Percentiles rank a stretch among this genome's conserved stretches.
phyloP scores from a whole-genome alignment of 2,329 filamentous ascomycete species.

The Arthrinium puccinioides region DNA sequence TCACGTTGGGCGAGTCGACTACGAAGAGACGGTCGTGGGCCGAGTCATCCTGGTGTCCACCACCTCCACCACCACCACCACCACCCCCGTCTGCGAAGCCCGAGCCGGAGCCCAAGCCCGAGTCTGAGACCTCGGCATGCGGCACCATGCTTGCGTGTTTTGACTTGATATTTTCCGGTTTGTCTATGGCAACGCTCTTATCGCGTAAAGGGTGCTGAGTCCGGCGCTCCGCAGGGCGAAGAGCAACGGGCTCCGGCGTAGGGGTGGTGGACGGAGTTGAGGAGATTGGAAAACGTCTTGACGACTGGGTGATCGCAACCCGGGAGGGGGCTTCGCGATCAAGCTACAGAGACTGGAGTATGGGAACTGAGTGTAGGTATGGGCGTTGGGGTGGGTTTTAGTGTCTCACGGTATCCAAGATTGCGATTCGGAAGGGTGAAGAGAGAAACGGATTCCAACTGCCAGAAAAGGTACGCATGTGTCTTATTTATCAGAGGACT shows the following conservation, averaged over 20 bases:
- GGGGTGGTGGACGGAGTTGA: constrained; percentile 93
- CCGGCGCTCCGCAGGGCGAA: constrained; percentile 77
- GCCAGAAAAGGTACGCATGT: too few species aligned
- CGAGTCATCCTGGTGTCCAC: constrained; percentile 37
- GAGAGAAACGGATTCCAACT: too few species aligned
- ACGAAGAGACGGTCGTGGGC: constrained; percentile 63
- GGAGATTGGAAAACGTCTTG: constrained; percentile 98
- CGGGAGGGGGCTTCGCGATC: too few species aligned
- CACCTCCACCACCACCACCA: constrained; percentile 44
- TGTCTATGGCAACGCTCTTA: constrained; percentile 33
- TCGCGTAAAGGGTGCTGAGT: constrained; percentile 47
- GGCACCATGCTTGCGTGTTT: constrained; percentile 64
- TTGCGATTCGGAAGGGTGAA: too few species aligned
- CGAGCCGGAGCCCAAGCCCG: constrained; percentile 45
- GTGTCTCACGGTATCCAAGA: too few species aligned
- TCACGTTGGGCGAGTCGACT: constrained; percentile 87
- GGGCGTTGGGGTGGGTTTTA: too few species aligned
- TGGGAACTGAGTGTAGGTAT: too few species aligned
- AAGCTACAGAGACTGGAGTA: too few species aligned
- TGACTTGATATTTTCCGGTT: constrained; percentile 13
- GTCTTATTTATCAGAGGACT: too few species aligned
- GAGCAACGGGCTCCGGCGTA: constrained; percentile 95
- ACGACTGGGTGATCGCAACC: constrained; percentile 58
- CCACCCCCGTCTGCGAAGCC: too few species aligned
- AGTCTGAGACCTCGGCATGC: constrained; percentile 78